Conservation (phyloP, 345 rosid species). For the Chamaenerion angustifolium region DNA sequence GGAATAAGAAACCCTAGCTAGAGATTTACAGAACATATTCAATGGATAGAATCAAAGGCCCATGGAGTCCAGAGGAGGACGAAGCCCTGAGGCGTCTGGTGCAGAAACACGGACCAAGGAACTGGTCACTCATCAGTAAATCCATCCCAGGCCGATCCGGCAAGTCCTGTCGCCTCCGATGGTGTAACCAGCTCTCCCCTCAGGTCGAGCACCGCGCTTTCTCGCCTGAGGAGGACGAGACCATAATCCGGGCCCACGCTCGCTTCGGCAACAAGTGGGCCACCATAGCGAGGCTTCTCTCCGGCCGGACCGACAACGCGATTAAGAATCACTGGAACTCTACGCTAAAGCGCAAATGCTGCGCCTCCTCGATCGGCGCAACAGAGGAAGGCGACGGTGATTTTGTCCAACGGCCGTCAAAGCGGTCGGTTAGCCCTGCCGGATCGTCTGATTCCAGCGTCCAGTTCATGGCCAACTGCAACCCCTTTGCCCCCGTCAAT, state of each 20-base stretch:
- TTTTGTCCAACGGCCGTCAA: conserved; percentile 44
- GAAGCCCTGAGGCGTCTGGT: conserved; percentile 61
- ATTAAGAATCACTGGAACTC: conserved; percentile 97
- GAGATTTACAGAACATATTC: too few relatives aligned
- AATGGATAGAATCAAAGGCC: conserved; percentile 79
- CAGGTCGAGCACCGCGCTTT: conserved; percentile 86
- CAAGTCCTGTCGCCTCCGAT: conserved; percentile 74
- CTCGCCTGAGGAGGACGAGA: conserved; percentile 60
- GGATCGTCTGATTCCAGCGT: conserved; percentile 29
- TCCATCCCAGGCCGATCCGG: conserved; percentile 93
- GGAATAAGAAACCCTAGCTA: too few relatives aligned
- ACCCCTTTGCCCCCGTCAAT: conserved; percentile 32
- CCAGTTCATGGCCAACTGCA: conserved; percentile 29
- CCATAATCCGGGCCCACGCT: conserved; percentile 69
- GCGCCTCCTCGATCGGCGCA: conserved; percentile 20
- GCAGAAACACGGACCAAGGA: conserved; percentile 66
- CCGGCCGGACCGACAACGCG: conserved; percentile 90
- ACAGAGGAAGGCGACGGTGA: conserved; percentile 24
- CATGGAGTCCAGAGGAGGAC: conserved; percentile 96
- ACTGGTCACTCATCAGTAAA: conserved; percentile 91
- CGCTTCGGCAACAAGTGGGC: conserved; percentile 95
- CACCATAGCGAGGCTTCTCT: conserved; percentile 76
- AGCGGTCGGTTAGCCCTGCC: conserved; percentile 54
- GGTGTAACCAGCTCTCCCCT: conserved; percentile 96
- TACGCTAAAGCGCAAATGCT: conserved; percentile 70